Base-by-base conservation (phyloP, 140 eudicot genomes). In the Anethum foeniculum region DNA sequence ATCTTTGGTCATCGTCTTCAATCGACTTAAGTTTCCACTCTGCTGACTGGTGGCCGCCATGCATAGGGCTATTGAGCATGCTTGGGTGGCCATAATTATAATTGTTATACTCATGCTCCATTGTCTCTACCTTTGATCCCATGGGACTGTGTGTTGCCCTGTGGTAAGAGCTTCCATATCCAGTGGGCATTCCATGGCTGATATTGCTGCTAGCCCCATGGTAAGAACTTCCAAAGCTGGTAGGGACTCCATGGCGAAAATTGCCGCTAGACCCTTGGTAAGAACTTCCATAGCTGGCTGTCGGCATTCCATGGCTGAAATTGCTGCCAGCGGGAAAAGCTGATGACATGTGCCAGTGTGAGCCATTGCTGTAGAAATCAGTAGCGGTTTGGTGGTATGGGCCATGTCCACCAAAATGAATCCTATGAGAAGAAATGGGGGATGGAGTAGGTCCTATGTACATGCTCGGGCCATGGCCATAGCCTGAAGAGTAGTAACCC, bases 11-110 rank as follows among this genome's bases (percentile, higher is more conserved):
- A 36, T 85, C 85, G 23, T 79, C 81, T 52, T 78, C 89, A 48
- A 85, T 80, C 15, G 82, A 84, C 85, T 89, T 87, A 72, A 85
- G 46, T 65, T 48, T 78, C 92, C 92, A 88, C 46, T 38, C 65
- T 38, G 84, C 36, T 65, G 79, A 79, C 82, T 76, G 81, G 69
- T 85, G 81, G 76, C 87, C 87, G 44, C 62, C 78, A 14, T 75
- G 49, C 75, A 78, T 58, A 23, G 52, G 41, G 73, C 19, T 78
- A 43, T 60, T 56, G 39, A 54, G 38, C 80, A 77, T 58, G 81
- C 71, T 25, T 21, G 54, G 49, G 23, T 18, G 47, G 7, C 80
- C 86, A 81, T 67, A 78, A 64, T 77, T 84, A 48, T 62, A 78
- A 21, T 77, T 79, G 27, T 71, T 68, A 64, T 43, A n/a, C 36